Evolutionary conservation across 176 grass and related monocot species (phyloP), one percentile per base, ranked within the genome.

Genomic region (sorghum (Sorghum bicolor)): DNA sequence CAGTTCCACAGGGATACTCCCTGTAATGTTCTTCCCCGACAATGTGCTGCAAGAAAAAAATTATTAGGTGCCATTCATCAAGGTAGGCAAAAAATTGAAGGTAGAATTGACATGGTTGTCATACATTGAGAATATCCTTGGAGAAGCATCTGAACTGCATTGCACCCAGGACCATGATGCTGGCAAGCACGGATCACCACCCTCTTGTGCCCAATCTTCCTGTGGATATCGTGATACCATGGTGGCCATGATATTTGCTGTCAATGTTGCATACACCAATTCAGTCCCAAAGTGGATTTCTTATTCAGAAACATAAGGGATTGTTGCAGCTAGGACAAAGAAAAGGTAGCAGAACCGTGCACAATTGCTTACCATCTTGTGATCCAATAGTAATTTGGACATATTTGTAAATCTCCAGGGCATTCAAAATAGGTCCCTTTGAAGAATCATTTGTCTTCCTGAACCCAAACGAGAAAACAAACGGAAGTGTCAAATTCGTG

Each of bases 91-190:
- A n/a, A 53, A 77, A 50, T n/a, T 33, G 14, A 93, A 79, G 64
- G 20, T 16, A 67, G 33, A 73, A 41, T 87, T 90, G 60, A 14
- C 28, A 67, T 12, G 37, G 45, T 7, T 66, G 38, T 41, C 80
- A 75, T 95, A 98, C 96, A 96, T 84, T 60, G 89, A 89, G 80
- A 72, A 82, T 78, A 99, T 70, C 50, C 78, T 83, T 20, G 96
- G 93, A 87, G 83, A 70, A 73, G 73, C 63, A 81, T 93, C 89
- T 80, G 83, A 90, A 83, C 45, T 99, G 73, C 93, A 99, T 76
- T 94, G 93, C 72, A 96, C 91, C 96, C 96, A 99, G 70, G 93
- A 88, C 96, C 93, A 99, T 66, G 93, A 77, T 65, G 84, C 89
- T 30, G 91, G 93, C 85, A 94, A 86, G 83, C 96, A 99, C 20